Conservation (phyloP, 2,329 filamentous ascomycete species). For the Colletotrichum euphorbiae region DNA sequence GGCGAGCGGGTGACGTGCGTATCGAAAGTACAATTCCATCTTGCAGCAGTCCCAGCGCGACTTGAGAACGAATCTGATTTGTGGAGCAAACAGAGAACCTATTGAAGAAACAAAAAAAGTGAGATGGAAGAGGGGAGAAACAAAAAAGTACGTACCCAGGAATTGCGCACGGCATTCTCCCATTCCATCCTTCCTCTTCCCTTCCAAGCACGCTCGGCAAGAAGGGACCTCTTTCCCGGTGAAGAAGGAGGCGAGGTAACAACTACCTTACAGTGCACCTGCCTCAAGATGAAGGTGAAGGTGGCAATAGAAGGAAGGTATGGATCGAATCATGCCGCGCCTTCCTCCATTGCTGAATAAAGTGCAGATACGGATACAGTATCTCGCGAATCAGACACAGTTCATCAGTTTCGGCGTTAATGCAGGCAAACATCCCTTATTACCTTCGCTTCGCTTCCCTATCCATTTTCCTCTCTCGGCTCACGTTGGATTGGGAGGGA, state of each 20-base stretch:
- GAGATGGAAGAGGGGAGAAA: background rate
- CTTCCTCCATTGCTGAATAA: conserved; percentile 8
- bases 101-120: background rate
- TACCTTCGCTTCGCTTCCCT: background rate
- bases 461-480: background rate
- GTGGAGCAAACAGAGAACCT: background rate
- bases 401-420: background rate
- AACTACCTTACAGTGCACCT: no score
- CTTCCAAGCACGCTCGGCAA: background rate
- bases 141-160: background rate
- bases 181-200: conserved; percentile 1
- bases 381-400: background rate
- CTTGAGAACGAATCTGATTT: background rate
- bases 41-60: conserved; percentile 5
- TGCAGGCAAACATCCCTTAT: background rate
- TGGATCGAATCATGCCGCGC: background rate
- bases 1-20: conserved; percentile 9
- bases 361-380: no score
- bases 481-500: conserved; percentile 2
- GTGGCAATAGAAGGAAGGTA: background rate
- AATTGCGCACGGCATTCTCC: background rate
- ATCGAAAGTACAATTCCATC: conserved; percentile 1
- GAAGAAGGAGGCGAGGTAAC: conserved; percentile 11
- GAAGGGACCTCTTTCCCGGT: conserved; percentile 8
- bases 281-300: background rate